Percentiles rank a stretch among this genome's conserved stretches.
Evolutionary conservation across 1,139 yeast species (phyloP).

Genomic region (Candida albicans): DNA sequence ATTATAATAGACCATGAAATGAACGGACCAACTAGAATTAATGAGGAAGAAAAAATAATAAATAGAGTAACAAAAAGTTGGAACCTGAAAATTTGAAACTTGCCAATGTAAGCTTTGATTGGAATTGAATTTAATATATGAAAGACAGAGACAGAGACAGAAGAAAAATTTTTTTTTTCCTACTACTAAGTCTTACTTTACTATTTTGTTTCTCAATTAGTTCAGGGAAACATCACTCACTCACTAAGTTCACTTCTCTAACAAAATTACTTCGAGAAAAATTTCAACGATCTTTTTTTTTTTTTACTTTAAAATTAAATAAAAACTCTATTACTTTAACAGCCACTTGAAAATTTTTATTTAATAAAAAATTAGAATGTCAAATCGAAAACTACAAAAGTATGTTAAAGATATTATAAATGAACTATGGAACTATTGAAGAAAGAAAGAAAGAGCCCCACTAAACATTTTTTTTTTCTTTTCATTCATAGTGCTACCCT

Average conservation of each 20-base stretch:
- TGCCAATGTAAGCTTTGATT: neutral
- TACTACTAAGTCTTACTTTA: neutral
- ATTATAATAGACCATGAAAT: no score
- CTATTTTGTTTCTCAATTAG: no score
- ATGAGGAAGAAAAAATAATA: neutral
- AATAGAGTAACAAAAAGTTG: no score
- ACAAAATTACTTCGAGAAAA: slow-evolving; percentile 1
- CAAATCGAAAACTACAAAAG: slow-evolving; percentile 50
- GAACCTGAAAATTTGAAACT: neutral
- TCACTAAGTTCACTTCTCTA: no score
- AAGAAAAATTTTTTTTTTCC: neutral
- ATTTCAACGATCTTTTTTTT: slow-evolving; percentile 1
- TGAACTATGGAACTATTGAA: no score
- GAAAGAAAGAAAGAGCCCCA: neutral
- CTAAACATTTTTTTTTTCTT: neutral
- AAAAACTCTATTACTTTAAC: neutral
- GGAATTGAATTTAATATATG: no score
- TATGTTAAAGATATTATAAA: slow-evolving; percentile 22
- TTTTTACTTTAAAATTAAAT: neutral
- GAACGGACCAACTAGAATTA: neutral
- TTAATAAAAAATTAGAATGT: slow-evolving; percentile 22
- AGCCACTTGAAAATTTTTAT: neutral
- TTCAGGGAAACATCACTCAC: no score
- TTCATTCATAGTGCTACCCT: no score
- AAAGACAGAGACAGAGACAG: no score